phyloP scores from a whole-genome alignment of 129 eudicot species.

The Lactuca sativa region DNA sequence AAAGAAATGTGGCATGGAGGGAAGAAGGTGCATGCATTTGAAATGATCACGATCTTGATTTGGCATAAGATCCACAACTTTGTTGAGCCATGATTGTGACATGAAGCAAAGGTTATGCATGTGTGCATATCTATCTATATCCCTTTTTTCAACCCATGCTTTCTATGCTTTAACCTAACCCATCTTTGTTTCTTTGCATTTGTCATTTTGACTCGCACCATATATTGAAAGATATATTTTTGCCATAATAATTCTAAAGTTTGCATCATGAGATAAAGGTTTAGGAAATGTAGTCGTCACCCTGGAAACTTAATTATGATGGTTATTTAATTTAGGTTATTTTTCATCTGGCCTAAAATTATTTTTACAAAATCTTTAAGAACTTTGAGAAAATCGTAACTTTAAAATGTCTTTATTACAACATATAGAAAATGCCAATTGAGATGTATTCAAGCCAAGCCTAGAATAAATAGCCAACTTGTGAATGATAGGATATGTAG shows the following conservation, averaged over 20 bases:
- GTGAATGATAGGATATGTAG: too few relatives aligned
- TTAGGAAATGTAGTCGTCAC: neutral
- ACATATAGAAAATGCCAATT: too few relatives aligned
- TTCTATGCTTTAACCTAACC: constrained; percentile 8
- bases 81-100: constrained; percentile 13
- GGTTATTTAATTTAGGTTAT: neutral
- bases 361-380: neutral
- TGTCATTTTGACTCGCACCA: neutral
- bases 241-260: neutral
- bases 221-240: neutral
- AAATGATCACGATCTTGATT: neutral
- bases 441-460: too few relatives aligned
- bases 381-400: neutral
- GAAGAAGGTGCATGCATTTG: neutral
- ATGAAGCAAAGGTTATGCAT: constrained; percentile 10
- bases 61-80: constrained; percentile 11
- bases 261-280: neutral
- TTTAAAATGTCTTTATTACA: neutral
- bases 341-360: neutral
- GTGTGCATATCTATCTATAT: constrained; percentile 17
- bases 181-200: constrained; percentile 6
- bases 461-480: too few relatives aligned
- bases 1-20: constrained; percentile 9
- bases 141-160: constrained; percentile 19
- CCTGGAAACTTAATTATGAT: neutral